These are phyloP conservation scores for Aspergillus biplanus DNA, from an alignment of 495 filamentous ascomycete species.

Conservation along the genomic window DNA sequence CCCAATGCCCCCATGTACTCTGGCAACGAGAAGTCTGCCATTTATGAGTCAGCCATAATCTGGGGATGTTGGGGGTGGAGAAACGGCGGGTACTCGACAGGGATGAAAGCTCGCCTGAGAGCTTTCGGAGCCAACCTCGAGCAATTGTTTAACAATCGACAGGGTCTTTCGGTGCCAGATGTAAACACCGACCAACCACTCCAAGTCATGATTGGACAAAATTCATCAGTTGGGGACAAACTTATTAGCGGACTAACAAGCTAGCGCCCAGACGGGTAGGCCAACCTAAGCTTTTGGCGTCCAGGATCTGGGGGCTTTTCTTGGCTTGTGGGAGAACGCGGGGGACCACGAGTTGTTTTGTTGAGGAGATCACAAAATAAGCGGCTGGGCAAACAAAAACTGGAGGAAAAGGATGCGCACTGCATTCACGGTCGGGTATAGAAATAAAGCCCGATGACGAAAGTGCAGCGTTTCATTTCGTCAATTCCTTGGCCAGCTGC, in stretches of 20 bases:
- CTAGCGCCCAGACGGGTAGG: background rate
- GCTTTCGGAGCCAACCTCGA: background rate
- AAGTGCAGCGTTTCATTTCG: background rate
- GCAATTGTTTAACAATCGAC: background rate
- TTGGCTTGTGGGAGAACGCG: conserved; percentile 10
- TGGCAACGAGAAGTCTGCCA: no score
- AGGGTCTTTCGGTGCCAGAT: background rate
- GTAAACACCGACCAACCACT: background rate
- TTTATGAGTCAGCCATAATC: background rate
- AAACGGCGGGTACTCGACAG: background rate
- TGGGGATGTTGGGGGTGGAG: background rate
- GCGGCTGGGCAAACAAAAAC: background rate
- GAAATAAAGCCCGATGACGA: conserved; percentile 1
- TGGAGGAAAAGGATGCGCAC: background rate
- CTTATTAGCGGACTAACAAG: background rate
- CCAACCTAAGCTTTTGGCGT: background rate
- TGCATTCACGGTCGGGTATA: conserved; percentile 10
- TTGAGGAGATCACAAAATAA: conserved; percentile 1
- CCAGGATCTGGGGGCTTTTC: conserved; percentile 10
- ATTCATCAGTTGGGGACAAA: background rate
- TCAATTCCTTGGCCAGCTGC: conserved; percentile 1
- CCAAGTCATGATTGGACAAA: background rate
- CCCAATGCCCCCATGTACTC: no score
- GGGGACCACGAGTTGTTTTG: background rate
- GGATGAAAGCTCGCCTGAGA: conserved; percentile 1